These are phyloP conservation scores for Flaveria brownii DNA, from an alignment of 129 eudicot genomes.

Conservation along the genomic window DNA sequence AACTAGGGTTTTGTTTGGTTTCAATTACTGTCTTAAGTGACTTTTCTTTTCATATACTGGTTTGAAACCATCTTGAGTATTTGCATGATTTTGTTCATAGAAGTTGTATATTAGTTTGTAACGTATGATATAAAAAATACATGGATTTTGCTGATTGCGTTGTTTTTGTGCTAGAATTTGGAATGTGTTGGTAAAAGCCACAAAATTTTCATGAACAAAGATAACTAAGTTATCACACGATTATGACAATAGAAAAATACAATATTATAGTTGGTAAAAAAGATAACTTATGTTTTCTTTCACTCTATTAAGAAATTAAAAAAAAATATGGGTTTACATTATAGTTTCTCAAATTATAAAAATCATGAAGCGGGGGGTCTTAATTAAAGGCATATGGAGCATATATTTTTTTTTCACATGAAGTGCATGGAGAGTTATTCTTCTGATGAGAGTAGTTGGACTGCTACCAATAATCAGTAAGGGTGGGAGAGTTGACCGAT, in stretches of 20 bases:
- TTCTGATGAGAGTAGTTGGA: slow-evolving; percentile 26
- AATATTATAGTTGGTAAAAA: too few species aligned
- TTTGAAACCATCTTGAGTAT: background rate
- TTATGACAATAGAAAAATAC: too few species aligned
- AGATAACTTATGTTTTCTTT: too few species aligned
- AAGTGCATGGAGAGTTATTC: slow-evolving; percentile 22
- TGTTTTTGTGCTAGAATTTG: too few species aligned
- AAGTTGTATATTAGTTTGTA: slow-evolving; percentile 5
- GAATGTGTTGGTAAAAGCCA: background rate
- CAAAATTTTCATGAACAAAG: background rate
- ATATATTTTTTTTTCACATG: background rate
- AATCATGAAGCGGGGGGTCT: background rate
- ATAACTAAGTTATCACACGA: background rate
- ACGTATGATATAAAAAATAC: background rate
- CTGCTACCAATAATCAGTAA: slow-evolving; percentile 18
- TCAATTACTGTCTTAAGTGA: slow-evolving; percentile 4
- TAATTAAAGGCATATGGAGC: slow-evolving; percentile 11
- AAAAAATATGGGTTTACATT: too few species aligned
- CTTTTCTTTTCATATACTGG: background rate
- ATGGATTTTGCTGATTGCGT: background rate
- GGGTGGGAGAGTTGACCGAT: slow-evolving; percentile 22
- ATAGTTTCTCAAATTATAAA: background rate
- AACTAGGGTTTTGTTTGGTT: slow-evolving; percentile 10
- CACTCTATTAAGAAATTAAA: too few species aligned
- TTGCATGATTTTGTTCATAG: slow-evolving; percentile 17